phyloP scores from a whole-genome alignment of 306 rosid genomes.

The Fagus sylvatica region DNA sequence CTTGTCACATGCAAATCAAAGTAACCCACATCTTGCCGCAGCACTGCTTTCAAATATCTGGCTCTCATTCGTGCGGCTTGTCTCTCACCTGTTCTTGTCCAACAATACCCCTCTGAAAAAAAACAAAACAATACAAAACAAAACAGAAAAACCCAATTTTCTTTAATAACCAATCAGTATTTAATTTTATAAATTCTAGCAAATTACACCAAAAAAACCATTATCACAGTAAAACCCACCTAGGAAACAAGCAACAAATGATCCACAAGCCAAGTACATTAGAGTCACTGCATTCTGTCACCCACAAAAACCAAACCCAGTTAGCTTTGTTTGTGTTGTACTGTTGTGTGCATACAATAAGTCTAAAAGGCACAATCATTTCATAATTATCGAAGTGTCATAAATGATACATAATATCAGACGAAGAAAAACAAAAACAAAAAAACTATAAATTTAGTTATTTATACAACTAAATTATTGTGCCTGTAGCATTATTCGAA shows the following conservation, averaged over 20 bases:
- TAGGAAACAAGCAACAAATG: constrained; percentile 68
- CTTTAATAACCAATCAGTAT: background rate
- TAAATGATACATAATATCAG: too few relatives aligned
- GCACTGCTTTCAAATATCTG: constrained; percentile 73
- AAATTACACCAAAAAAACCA: background rate
- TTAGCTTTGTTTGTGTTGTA: background rate
- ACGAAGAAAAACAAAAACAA: too few relatives aligned
- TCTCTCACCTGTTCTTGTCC: constrained; percentile 96
- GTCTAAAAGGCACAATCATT: too few relatives aligned
- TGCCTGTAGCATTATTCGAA: too few relatives aligned
- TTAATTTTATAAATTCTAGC: background rate
- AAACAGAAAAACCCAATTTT: background rate
- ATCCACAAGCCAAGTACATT: constrained; percentile 63
- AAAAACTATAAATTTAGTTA: too few relatives aligned
- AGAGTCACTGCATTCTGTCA: constrained; percentile 78
- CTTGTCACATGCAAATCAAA: constrained; percentile 88
- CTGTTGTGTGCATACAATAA: background rate
- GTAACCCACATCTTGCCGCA: constrained; percentile 89
- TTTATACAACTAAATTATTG: too few relatives aligned
- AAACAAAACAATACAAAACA: background rate
- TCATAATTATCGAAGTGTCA: too few relatives aligned
- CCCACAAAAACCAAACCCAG: constrained; percentile 24
- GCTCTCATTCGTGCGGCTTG: constrained; percentile 93
- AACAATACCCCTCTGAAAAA: constrained; percentile 78
- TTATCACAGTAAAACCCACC: constrained; percentile 53